Percentiles rank a stretch among this genome's conserved stretches.
Evolutionary conservation across 441 rosid species (phyloP).

Genomic region (Codiaeum variegatum): DNA sequence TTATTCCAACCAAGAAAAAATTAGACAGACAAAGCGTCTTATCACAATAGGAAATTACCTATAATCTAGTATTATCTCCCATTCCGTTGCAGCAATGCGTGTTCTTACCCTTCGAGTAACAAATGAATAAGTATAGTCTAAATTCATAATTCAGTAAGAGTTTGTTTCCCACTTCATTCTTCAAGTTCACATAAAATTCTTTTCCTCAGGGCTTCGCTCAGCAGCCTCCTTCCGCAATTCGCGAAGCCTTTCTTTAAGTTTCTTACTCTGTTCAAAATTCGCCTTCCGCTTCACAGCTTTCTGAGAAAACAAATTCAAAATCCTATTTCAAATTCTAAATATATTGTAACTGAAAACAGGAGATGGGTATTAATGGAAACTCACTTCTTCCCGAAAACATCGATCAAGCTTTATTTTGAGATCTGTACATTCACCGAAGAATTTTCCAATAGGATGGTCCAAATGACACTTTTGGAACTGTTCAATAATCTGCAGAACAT

Average conservation of each 20-base stretch:
- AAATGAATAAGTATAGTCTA: neutral
- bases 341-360: neutral
- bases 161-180: neutral
- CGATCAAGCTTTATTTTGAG: constrained; percentile 81
- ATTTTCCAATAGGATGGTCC: constrained; percentile 77
- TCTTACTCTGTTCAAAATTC: constrained; percentile 79
- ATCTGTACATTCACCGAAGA: constrained; percentile 82
- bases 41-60: neutral
- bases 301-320: constrained; percentile 30
- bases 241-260: constrained; percentile 45
- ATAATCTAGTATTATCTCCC: neutral
- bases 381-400: constrained; percentile 79
- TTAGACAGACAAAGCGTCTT: neutral
- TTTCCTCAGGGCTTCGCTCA: constrained; percentile 16
- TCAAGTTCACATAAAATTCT: constrained; percentile 7
- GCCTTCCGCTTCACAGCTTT: constrained; percentile 88
- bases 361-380: constrained; percentile 12
- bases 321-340: neutral
- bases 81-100: neutral
- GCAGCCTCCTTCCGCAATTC: constrained; percentile 41
- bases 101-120: neutral
- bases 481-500: constrained; percentile 61
- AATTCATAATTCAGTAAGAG: neutral
- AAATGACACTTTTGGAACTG: constrained; percentile 82
- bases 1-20: neutral